These are phyloP conservation scores for Coemansia sp. DNA, from an alignment of 192 early-diverging fungal genomes.

Conservation along the genomic window DNA sequence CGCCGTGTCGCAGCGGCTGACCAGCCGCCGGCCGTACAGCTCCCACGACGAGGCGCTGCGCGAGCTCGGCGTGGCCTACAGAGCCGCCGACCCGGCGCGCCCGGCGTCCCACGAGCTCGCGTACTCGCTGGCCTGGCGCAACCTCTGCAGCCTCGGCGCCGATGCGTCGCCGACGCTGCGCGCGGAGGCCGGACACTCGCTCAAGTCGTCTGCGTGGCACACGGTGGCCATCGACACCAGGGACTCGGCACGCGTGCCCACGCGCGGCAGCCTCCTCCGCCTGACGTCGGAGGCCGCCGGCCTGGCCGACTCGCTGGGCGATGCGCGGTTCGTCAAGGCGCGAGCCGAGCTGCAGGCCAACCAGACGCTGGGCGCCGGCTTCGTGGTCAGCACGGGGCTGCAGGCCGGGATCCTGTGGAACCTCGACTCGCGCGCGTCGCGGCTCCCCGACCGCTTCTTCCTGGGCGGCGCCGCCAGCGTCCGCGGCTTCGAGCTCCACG, in stretches of 20 bases:
- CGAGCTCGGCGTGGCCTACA: constrained; percentile 56
- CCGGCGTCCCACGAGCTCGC: constrained; percentile 60
- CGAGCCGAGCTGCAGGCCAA: constrained; percentile 70
- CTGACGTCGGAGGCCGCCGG: constrained; percentile 72
- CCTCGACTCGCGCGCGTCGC: constrained; percentile 51
- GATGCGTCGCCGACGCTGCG: constrained; percentile 61
- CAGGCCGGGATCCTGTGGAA: constrained; percentile 72
- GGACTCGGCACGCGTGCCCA: constrained; percentile 78
- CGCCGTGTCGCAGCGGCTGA: constrained; percentile 64
- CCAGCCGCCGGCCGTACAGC: constrained; percentile 64
- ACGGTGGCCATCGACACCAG: constrained; percentile 69
- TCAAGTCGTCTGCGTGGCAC: constrained; percentile 79
- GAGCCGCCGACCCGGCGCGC: constrained; percentile 1
- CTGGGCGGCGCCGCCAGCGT: constrained; percentile 85
- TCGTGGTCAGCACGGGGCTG: constrained; percentile 47
- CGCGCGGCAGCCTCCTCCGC: constrained; percentile 60
- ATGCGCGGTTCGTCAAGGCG: constrained; percentile 70
- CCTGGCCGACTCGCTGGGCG: constrained; percentile 63
- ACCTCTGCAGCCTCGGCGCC: constrained; percentile 59
- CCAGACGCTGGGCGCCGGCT: constrained; percentile 57
- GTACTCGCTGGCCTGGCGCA: constrained; percentile 79
- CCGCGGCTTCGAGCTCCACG: constrained; percentile 84
- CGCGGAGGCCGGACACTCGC: constrained; percentile 76
- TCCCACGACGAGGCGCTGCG: constrained; percentile 75
- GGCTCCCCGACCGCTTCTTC: constrained; percentile 84